Base-by-base conservation (phyloP, 495 filamentous ascomycete genomes). In the Friedmanniomyces simplex region DNA sequence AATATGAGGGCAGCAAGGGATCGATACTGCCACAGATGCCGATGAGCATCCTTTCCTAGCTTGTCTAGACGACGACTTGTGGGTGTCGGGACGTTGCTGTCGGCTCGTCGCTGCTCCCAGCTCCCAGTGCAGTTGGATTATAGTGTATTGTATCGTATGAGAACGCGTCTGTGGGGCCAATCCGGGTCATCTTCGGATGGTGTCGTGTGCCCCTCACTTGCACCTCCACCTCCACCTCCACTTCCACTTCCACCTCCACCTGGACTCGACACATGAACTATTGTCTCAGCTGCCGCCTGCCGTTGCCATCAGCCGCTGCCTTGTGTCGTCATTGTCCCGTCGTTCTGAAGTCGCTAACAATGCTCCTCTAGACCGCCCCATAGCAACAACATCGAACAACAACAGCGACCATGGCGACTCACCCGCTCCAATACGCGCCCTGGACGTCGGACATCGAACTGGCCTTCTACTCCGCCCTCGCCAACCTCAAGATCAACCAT, bases 391-490 rank as follows among this genome's bases (percentile, higher is more conserved):
- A 32, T 10, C 28, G 4, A 10, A 10, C 28, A 32, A 32, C 28
- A 32, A 3, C 53, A 14, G 8, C 46, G 6, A 51, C 25, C 47
- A 58, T 58, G 60, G 42, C 50, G 11, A 43, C 50, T 34, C 48
- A 68, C 16, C 52, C 60, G 21, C 13, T 83, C 54, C 80, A 79
- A 64, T 97, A 89, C 71, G 84, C 87, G 43, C 82, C 90, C 0
- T 97, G 95, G 78, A 78, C 82, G 24, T 96, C 91, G 26, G 89
- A 96, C 71, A 88, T 97, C 62, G 93, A 98, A 66, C 76, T 96
- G 22, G 89, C 89, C 21, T 98, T 98, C 70, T 97, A 96, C 67
- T 85, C 86, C 37, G 82, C 88, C 37, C 80, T 98, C 24, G 90
- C 91, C 46, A 81, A 83, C 10, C 86, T 82, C 50, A 98, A 98